These are phyloP conservation scores for Moesziomyces sp. DNA, from an alignment of 1,284 basidiomycete species.

Conservation along the genomic window DNA sequence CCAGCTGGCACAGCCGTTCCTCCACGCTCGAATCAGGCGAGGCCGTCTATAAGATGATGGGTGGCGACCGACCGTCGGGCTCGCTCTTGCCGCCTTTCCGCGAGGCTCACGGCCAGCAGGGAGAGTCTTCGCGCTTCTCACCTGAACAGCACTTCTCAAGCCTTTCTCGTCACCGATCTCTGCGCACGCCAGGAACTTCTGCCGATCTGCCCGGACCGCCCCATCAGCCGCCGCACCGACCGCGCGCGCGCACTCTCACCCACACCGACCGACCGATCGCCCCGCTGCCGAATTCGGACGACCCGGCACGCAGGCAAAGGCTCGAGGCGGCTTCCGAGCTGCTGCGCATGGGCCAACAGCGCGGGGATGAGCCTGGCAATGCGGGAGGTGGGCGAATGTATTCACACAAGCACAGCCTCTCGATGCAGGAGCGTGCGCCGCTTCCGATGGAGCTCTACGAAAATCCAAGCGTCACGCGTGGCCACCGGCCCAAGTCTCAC, in stretches of 20 bases:
- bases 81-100: slow-evolving; percentile 41
- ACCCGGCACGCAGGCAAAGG: slow-evolving; percentile 37
- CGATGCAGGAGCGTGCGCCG: slow-evolving; percentile 46
- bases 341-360: slow-evolving; percentile 39
- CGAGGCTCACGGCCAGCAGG: slow-evolving; percentile 12
- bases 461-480: slow-evolving; percentile 20
- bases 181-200: slow-evolving; percentile 33
- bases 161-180: slow-evolving; percentile 38
- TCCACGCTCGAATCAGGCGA: slow-evolving; percentile 54
- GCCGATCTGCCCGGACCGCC: slow-evolving; percentile 27
- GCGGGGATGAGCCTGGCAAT: slow-evolving; percentile 8
- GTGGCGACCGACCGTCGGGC: slow-evolving; percentile 18
- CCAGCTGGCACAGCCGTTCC: slow-evolving; percentile 55
- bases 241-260: slow-evolving; percentile 50
- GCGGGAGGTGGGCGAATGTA: slow-evolving; percentile 16
- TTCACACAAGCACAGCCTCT: slow-evolving; percentile 41
- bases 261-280: slow-evolving; percentile 50
- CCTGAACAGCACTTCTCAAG: slow-evolving; percentile 27
- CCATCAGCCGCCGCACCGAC: slow-evolving; percentile 18
- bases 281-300: slow-evolving; percentile 45
- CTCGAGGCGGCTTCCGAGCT: slow-evolving; percentile 48
- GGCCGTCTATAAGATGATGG: slow-evolving; percentile 40
- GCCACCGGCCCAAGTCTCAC: slow-evolving; percentile 41
- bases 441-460: slow-evolving; percentile 39
- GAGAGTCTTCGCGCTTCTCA: slow-evolving; percentile 24